phyloP scores from a whole-genome alignment of 306 rosid genomes.

The Cucumis hystrix region DNA sequence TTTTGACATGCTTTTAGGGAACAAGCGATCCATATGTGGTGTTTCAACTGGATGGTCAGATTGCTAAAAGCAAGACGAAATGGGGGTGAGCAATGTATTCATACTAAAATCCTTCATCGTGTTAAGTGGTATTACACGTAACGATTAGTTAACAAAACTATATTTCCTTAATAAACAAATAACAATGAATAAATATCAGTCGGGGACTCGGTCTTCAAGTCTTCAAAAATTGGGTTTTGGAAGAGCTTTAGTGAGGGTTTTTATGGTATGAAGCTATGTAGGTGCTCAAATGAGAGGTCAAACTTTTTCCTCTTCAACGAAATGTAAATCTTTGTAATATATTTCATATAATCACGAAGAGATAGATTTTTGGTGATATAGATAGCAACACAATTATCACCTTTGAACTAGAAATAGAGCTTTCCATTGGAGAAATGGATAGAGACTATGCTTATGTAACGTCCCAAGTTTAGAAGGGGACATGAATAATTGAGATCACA shows the following conservation, averaged over 20 bases:
- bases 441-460: not conserved
- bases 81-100: slow-evolving; percentile 70
- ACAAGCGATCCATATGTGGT: slow-evolving; percentile 92
- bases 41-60: slow-evolving; percentile 71
- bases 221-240: not conserved
- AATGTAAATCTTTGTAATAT: not conserved
- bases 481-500: too few species aligned
- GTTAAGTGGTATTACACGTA: not conserved
- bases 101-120: not conserved
- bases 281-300: not conserved
- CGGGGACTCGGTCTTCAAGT: not conserved
- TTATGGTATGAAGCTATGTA: not conserved
- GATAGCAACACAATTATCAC: not conserved
- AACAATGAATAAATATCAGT: not conserved
- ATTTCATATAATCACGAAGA: not conserved
- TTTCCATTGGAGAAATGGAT: not conserved
- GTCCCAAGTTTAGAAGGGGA: too few species aligned
- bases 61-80: slow-evolving; percentile 59
- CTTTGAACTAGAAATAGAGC: not conserved
- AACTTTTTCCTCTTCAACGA: not conserved
- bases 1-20: slow-evolving; percentile 48
- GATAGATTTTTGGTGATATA: not conserved
- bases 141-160: not conserved
- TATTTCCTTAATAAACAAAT: not conserved
- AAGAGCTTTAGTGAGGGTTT: not conserved